A percentile compares a stretch with the other conserved stretches of the same genome.
phyloP scores from a whole-genome alignment of 305 asterid species.

The Lippia alba region DNA sequence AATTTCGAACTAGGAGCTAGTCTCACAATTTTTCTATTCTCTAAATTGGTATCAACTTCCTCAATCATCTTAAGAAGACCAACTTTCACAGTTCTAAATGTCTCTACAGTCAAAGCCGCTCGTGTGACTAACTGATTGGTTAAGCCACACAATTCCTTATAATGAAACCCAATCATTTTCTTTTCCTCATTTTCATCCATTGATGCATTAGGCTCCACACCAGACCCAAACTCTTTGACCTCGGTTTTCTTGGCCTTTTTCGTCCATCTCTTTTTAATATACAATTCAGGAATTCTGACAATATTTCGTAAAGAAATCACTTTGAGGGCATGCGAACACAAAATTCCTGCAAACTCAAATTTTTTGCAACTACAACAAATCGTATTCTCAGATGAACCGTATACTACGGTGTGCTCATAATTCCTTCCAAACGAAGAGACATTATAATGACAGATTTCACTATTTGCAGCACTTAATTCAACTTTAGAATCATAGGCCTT shows the following conservation, averaged over 20 bases:
- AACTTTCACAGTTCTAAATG: background rate
- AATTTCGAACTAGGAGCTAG: background rate
- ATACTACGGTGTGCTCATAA: background rate
- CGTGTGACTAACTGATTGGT: background rate
- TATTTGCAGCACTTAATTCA: background rate
- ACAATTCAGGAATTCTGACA: too few species aligned
- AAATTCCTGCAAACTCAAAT: conserved; percentile 19
- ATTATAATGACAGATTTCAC: background rate
- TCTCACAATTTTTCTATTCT: background rate
- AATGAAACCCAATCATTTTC: too few species aligned
- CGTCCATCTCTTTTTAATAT: too few species aligned
- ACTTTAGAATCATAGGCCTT: conserved; percentile 4
- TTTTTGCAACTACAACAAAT: conserved; percentile 20
- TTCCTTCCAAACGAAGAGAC: background rate
- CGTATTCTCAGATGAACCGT: background rate
- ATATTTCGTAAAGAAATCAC: background rate
- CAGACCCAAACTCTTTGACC: too few species aligned
- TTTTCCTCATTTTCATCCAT: too few species aligned
- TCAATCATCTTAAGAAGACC: background rate
- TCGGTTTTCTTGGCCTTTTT: too few species aligned
- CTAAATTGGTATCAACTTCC: background rate
- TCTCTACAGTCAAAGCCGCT: background rate
- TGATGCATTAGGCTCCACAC: too few species aligned
- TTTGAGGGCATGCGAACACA: background rate
- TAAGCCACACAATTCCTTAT: too few species aligned